Evolutionary conservation across 2,329 filamentous ascomycete genomes (phyloP).

Genomic region (Diaporthe caulivora): DNA sequence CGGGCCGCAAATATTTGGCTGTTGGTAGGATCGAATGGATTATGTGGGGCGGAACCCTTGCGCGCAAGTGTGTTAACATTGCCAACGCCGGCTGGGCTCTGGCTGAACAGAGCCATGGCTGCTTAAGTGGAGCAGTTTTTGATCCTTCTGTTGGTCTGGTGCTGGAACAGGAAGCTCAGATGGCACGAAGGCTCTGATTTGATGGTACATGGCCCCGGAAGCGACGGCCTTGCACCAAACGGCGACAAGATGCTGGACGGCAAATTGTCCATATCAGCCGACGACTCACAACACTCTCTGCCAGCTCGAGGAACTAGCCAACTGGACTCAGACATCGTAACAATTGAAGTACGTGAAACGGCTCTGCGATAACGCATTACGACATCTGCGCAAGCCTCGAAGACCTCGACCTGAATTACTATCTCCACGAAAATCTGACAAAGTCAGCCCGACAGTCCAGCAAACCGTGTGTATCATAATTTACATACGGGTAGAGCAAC

Average conservation of each 20-base stretch:
- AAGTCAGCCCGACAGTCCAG: not conserved
- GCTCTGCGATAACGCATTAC: not conserved
- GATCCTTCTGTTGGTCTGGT: not conserved
- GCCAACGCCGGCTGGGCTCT: not conserved
- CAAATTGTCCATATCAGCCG: not conserved
- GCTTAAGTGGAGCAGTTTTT: not conserved
- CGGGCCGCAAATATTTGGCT: not conserved
- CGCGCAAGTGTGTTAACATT: not conserved
- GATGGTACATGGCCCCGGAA: not conserved
- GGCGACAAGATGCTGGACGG: not conserved
- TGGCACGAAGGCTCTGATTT: not conserved
- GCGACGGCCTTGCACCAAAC: not conserved
- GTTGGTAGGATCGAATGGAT: not conserved
- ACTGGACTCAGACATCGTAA: not conserved
- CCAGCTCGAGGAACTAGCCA: not conserved
- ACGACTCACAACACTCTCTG: not conserved
- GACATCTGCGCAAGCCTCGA: too few species aligned
- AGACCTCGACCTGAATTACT: not conserved
- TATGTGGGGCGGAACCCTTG: not conserved
- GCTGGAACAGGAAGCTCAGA: not conserved
- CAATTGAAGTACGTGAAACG: not conserved
- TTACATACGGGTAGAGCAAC: not conserved
- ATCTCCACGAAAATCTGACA: not conserved
- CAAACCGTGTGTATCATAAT: not conserved
- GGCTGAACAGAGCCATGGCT: not conserved